Conservation (phyloP, 306 rosid species). For the Neltuma alba region DNA sequence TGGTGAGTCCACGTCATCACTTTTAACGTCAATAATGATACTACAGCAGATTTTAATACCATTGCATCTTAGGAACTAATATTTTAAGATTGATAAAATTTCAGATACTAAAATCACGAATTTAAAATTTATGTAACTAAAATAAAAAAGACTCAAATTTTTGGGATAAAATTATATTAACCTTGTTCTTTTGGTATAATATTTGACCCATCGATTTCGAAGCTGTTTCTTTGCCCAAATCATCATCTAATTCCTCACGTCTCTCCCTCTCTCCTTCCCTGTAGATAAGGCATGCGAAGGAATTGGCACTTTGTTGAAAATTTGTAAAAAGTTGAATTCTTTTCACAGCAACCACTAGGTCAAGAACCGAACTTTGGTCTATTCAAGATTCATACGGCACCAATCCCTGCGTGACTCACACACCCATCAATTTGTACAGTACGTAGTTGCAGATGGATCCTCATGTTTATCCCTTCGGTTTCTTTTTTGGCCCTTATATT, state of each 20-base stretch:
- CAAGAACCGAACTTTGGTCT: background rate
- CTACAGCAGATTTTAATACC: too few relatives aligned
- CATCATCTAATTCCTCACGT: constrained; percentile 12
- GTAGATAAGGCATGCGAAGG: background rate
- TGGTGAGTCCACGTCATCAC: too few relatives aligned
- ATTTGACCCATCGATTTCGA: too few relatives aligned
- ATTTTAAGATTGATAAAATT: too few relatives aligned
- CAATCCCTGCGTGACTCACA: background rate
- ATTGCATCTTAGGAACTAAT: too few relatives aligned
- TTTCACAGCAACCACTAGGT: background rate
- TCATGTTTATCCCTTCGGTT: background rate
- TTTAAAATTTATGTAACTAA: too few relatives aligned
- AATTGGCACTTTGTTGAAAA: background rate
- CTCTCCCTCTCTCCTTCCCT: constrained; percentile 20
- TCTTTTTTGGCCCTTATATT: background rate
- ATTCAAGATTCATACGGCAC: constrained; percentile 10
- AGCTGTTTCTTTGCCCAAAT: constrained; percentile 9
- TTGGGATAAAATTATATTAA: too few relatives aligned
- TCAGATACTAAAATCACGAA: too few relatives aligned
- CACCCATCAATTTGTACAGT: background rate
- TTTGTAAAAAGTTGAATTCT: background rate
- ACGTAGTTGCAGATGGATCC: background rate
- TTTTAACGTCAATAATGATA: too few relatives aligned
- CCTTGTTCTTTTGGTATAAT: too few relatives aligned
- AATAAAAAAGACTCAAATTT: too few relatives aligned